These are phyloP conservation scores for Suillus variegatus DNA, from an alignment of 768 basidiomycete genomes.

Conservation along the genomic window DNA sequence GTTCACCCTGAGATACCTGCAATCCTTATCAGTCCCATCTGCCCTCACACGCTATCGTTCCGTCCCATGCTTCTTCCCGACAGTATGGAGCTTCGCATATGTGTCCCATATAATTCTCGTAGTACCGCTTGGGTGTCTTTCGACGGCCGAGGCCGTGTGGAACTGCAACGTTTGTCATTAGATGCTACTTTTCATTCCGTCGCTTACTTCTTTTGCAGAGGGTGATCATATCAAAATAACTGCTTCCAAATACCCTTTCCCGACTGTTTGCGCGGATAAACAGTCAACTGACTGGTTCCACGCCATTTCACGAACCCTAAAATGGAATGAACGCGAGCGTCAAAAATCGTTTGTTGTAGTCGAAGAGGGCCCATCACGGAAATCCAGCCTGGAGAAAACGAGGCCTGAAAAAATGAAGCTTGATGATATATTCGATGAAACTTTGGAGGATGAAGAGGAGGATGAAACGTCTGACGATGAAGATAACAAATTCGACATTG, in stretches of 20 bases:
- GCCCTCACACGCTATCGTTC: conserved; percentile 98
- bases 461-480: conserved; percentile 58
- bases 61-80: conserved; percentile 98
- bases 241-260: conserved; percentile 96
- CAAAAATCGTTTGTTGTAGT: conserved; percentile 99
- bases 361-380: conserved; percentile 74
- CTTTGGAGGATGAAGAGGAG: conserved; percentile 47
- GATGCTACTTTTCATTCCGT: not conserved
- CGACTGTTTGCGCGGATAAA: conserved; percentile 96
- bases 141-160: conserved; percentile 94
- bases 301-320: conserved; percentile 91
- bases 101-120: conserved; percentile 98
- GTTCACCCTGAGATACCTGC: conserved; percentile 98
- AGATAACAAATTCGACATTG: conserved; percentile 84
- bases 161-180: conserved; percentile 80
- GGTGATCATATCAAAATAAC: conserved; percentile 99
- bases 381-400: conserved; percentile 27
- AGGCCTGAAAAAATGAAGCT: conserved; percentile 11
- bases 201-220: conserved; percentile 52
- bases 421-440: conserved; percentile 32
- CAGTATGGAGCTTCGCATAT: conserved; percentile 96
- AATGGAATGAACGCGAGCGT: conserved; percentile 98
- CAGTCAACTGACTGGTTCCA: conserved; percentile 99
- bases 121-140: conserved; percentile 99
- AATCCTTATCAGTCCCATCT: conserved; percentile 94